Base-by-base conservation (phyloP, 768 basidiomycete genomes). In the Gelatoporia subvermispora region DNA sequence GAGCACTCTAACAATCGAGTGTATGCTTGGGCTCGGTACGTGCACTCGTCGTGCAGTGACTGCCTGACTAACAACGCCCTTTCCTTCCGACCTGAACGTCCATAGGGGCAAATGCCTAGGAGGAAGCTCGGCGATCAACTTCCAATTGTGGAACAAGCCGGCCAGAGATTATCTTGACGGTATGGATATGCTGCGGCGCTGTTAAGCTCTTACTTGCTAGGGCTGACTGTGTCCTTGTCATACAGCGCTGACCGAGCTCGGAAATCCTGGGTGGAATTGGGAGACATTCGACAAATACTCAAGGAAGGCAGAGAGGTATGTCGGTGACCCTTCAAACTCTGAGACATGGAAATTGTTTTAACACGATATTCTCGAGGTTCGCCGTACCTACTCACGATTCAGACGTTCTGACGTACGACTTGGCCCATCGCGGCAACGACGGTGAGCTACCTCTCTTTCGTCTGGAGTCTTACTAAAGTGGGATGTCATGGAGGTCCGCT, bases 231-330 rank as follows among this genome's bases (percentile, higher is more conserved):
- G n/a, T n/a, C 15, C 15, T 20, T 40, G 16, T 40, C 9, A 13
- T 20, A 4, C 34, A 48, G 52, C 43, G 9, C 67, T 72, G 48
- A 74, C 76, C 52, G 63, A 67, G 43, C 65, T 80, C 21, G 77
- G 77, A 5, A 78, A 78, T 48, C 67, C 67, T 3, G 77, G 76
- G 5, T 80, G 78, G 77, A 76, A 77, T 53, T 79, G 74, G 74
- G 54, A 63, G 0, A 66, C 68, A 20, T 72, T 65, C 48, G 47
- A 61, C n/a, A 66, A 69, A 36, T 73, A 74, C 52, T 66, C 64
- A 3, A 63, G 61, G 49, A 69, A 65, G 45, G 57, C 64, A 8
- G 70, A 72, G 53, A 71, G 56, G 73, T 76, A n/a, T n/a, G n/a
- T n/a, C n/a, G 31, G n/a, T n/a, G n/a, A n/a, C n/a, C n/a, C n/a